phyloP scores from a whole-genome alignment of 1,284 basidiomycete species.

The Ganoderma lingzhi region DNA sequence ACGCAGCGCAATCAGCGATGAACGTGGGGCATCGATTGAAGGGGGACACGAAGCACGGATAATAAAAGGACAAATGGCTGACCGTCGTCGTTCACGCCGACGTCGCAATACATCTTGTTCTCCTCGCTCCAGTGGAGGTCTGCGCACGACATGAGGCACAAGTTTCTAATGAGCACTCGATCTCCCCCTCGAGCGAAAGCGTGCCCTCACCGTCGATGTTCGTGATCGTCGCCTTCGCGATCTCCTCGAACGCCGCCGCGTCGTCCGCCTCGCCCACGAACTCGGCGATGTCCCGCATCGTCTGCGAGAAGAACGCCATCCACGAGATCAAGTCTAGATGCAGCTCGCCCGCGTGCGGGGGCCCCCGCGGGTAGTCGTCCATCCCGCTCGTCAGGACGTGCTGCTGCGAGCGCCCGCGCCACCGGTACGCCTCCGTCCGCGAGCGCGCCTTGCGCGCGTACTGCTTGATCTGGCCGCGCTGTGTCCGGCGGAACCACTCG shows the following conservation, averaged over 20 bases:
- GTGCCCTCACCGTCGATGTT: slow-evolving; percentile 81
- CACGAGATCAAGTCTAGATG: slow-evolving; percentile 93
- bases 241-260: slow-evolving; percentile 74
- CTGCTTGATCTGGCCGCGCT: slow-evolving; percentile 92
- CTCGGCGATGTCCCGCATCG: slow-evolving; percentile 87
- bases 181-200: not conserved
- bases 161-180: not conserved
- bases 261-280: slow-evolving; percentile 89
- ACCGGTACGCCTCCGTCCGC: slow-evolving; percentile 90
- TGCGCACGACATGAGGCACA: slow-evolving; percentile 41
- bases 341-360: slow-evolving; percentile 89
- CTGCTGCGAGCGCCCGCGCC: slow-evolving; percentile 88
- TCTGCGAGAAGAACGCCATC: slow-evolving; percentile 94
- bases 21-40: not conserved
- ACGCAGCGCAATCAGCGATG: not conserved
- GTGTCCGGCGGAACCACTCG: slow-evolving; percentile 94
- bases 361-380: slow-evolving; percentile 93
- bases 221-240: slow-evolving; percentile 80
- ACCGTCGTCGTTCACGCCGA: slow-evolving; percentile 87
- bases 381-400: slow-evolving; percentile 95
- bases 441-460: slow-evolving; percentile 85
- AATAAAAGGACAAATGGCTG: slow-evolving; percentile 25
- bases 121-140: slow-evolving; percentile 95
- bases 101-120: slow-evolving; percentile 92
- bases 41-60: not conserved